Evolutionary conservation across 1,139 yeast genomes (phyloP).

Genomic region (Debaryomyces sp.): DNA sequence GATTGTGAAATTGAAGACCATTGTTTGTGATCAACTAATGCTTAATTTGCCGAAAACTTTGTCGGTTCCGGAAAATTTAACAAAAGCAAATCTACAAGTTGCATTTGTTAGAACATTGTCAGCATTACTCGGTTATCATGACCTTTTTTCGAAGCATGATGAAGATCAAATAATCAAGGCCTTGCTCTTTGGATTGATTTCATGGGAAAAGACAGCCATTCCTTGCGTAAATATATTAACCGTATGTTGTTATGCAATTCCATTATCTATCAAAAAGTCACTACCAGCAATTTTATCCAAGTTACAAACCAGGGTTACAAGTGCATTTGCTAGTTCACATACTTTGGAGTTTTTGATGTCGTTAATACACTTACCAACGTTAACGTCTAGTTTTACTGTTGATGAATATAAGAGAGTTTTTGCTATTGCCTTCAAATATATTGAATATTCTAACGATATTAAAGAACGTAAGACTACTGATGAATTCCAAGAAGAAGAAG

Average conservation of each 20-base stretch:
- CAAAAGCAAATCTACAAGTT: slow-evolving; percentile 67
- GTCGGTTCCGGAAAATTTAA: slow-evolving; percentile 46
- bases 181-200: slow-evolving; percentile 62
- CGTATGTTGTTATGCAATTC: slow-evolving; percentile 80
- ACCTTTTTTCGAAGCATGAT: slow-evolving; percentile 58
- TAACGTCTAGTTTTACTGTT: slow-evolving; percentile 71
- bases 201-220: slow-evolving; percentile 79
- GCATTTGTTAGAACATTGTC: slow-evolving; percentile 68
- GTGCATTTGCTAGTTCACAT: slow-evolving; percentile 69
- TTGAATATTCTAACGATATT: slow-evolving; percentile 68
- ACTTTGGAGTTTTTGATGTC: slow-evolving; percentile 75
- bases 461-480: slow-evolving; percentile 22
- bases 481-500: not conserved
- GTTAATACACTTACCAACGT: slow-evolving; percentile 63
- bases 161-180: slow-evolving; percentile 72
- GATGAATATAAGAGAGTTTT: slow-evolving; percentile 82
- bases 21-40: slow-evolving; percentile 64
- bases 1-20: slow-evolving; percentile 47
- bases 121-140: slow-evolving; percentile 68
- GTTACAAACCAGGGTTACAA: slow-evolving; percentile 74
- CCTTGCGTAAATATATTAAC: slow-evolving; percentile 78
- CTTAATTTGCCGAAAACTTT: slow-evolving; percentile 49
- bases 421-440: slow-evolving; percentile 80
- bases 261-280: slow-evolving; percentile 69
- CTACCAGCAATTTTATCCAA: slow-evolving; percentile 66